A percentile compares a stretch with the other conserved stretches of the same genome.
These are phyloP conservation scores for Cryphonectria parasitica DNA, from an alignment of 2,329 filamentous ascomycete genomes.

Conservation along the genomic window DNA sequence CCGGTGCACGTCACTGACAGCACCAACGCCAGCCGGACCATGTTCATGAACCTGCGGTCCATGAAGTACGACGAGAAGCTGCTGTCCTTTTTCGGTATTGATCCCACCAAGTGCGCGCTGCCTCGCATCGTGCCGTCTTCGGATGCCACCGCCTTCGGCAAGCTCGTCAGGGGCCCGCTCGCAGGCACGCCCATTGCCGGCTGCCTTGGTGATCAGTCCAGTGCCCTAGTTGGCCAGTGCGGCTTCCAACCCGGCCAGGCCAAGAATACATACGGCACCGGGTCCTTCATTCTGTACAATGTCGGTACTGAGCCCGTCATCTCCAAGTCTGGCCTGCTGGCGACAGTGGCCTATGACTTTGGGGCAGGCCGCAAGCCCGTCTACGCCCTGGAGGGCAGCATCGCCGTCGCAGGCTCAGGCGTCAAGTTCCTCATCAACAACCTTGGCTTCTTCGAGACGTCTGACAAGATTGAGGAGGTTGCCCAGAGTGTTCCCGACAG, in stretches of 20 bases:
- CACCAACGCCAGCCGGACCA: slow-evolving; percentile 86
- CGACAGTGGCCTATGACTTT: slow-evolving; percentile 88
- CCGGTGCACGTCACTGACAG: slow-evolving; percentile 81
- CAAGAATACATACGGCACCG: slow-evolving; percentile 91
- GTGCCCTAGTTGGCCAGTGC: slow-evolving; percentile 82
- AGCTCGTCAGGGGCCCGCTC: slow-evolving; percentile 66
- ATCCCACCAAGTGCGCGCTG: slow-evolving; percentile 68
- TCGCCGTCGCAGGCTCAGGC: slow-evolving; percentile 80
- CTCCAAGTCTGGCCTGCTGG: slow-evolving; percentile 78
- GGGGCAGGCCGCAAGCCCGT: slow-evolving; percentile 62
- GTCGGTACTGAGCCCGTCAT: slow-evolving; percentile 84
- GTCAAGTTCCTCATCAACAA: slow-evolving; percentile 75
- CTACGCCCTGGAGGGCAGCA: slow-evolving; percentile 83
- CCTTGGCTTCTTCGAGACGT: slow-evolving; percentile 60
- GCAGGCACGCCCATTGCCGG: slow-evolving; percentile 77
- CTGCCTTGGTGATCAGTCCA: slow-evolving; percentile 85
- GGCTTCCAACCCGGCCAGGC: slow-evolving; percentile 81
- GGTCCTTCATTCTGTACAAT: slow-evolving; percentile 88
- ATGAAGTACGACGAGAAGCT: slow-evolving; percentile 79
- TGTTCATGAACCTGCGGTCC: slow-evolving; percentile 90
- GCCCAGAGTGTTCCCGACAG: slow-evolving; percentile 67
- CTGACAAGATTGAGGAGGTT: slow-evolving; percentile 54
- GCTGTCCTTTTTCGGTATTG: slow-evolving; percentile 77
- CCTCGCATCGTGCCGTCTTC: slow-evolving; percentile 86
- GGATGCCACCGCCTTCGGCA: slow-evolving; percentile 72